These are phyloP conservation scores for Setaria italica DNA, from an alignment of 202 grass and related monocot genomes.

Conservation along the genomic window DNA sequence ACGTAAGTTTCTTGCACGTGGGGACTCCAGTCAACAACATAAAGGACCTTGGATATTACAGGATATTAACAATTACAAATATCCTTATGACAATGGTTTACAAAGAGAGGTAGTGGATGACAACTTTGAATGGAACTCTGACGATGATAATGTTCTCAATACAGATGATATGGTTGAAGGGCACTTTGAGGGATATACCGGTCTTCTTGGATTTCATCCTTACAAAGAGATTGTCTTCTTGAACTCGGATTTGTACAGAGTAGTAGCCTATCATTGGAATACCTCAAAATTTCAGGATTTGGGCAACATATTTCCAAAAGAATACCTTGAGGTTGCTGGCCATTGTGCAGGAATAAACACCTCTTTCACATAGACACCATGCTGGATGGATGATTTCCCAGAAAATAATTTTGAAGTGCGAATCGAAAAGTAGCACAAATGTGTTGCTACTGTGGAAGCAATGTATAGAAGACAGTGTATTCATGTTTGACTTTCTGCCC, in stretches of 20 bases:
- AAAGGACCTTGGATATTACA: conserved; percentile 24
- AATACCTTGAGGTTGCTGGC: neutral
- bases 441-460: neutral
- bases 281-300: conserved; percentile 25
- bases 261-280: conserved; percentile 28
- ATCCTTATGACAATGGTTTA: neutral
- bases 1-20: neutral
- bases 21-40: neutral
- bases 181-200: fast-evolving
- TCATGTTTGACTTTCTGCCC: neutral
- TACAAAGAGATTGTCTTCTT: conserved; percentile 15
- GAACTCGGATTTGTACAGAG: neutral
- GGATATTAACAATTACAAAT: neutral
- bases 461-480: neutral
- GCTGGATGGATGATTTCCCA: conserved; percentile 27
- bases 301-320: neutral
- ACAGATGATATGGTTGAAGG: conserved; percentile 5
- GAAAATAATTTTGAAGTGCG: neutral
- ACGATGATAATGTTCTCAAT: neutral
- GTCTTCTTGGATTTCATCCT: conserved; percentile 26
- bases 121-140: conserved; percentile 15
- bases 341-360: neutral
- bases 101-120: neutral
- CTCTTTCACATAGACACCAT: conserved; percentile 19
- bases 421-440: neutral